Conservation (phyloP, 345 rosid species). For the Mangifera indica region DNA sequence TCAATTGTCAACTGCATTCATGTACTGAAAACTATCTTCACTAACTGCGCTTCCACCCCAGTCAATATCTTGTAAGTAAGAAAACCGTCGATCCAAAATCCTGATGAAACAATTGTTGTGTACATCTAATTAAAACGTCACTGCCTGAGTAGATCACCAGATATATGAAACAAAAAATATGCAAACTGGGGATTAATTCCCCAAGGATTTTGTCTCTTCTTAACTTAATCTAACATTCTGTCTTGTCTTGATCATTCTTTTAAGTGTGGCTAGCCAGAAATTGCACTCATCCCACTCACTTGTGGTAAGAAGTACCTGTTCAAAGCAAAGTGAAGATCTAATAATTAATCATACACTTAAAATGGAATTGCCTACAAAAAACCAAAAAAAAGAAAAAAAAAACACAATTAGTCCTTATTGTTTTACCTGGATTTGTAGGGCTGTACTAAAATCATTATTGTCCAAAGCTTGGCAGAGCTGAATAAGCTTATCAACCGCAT, state of each 20-base stretch:
- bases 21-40: slow-evolving; percentile 29
- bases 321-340: background rate
- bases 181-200: background rate
- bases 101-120: slow-evolving; percentile 23
- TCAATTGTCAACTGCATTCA: slow-evolving; percentile 1
- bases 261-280: slow-evolving; percentile 87
- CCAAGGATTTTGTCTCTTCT: slow-evolving; percentile 18
- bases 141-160: slow-evolving; percentile 10
- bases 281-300: slow-evolving; percentile 99
- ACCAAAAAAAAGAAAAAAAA: background rate
- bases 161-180: slow-evolving; percentile 12
- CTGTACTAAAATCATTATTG: slow-evolving; percentile 64
- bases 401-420: background rate
- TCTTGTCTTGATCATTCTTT: slow-evolving; percentile 90
- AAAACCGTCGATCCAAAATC: too few species aligned
- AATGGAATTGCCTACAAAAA: background rate
- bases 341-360: background rate
- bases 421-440: slow-evolving; percentile 87
- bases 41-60: slow-evolving; percentile 24
- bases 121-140: slow-evolving; percentile 18
- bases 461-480: slow-evolving; percentile 93
- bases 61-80: slow-evolving; percentile 23
- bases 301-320: slow-evolving; percentile 85
- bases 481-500: slow-evolving; percentile 86
- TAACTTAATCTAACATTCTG: slow-evolving; percentile 69